Base-by-base conservation (phyloP, 176 grass and related monocot species). In the Carex littledalei region DNA sequence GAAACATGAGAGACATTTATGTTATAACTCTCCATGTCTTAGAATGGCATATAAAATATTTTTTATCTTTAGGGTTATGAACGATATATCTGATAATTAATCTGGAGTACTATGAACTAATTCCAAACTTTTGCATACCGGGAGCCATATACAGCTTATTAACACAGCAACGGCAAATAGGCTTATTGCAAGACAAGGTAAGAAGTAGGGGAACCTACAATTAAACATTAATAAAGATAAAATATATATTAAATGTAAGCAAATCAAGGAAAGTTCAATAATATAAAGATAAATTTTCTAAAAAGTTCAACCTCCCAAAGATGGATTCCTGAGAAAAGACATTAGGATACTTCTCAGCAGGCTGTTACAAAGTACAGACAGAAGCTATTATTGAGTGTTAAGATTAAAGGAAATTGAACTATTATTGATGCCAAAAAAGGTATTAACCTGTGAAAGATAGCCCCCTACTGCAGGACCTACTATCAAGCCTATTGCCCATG, bases 401-500 rank as follows among this genome's bases (percentile, higher is more conserved):
- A 78, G 15, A 78, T 78, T 78, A 26, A 34, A 52, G 37, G 4
- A 50, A 67, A 83, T 4, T 52, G 24, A 83, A 83, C 16, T 69
- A 67, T 6, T 17, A 68, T 31, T 26, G 17, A 32, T 52, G 34
- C 43, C 43, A 32, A 83, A 68, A 9, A 83, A 83, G 26, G 15
- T 67, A 55, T 10, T 55, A 88, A 95, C 96, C 91, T 91, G 62
- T 79, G 93, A 89, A 81, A 99, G 84, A 83, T 87, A 99, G 15
- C 96, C 96, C 84, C 93, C 96, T 73, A 99, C 63, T 86, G 93
- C 96, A 69, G 96, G 96, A 82, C 96, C 96, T 86, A 99, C 74
- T 73, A 99, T 95, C n/a, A 99, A 83, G 80, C 91, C 91, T 84
- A 92, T 92, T 70, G 82, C 92, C 92, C 92, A 94, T 85, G 86